Percentiles rank a stretch among this genome's conserved stretches.
Evolutionary conservation across 495 filamentous ascomycete genomes (phyloP).

Genomic region (Lineolata rhizophorae): DNA sequence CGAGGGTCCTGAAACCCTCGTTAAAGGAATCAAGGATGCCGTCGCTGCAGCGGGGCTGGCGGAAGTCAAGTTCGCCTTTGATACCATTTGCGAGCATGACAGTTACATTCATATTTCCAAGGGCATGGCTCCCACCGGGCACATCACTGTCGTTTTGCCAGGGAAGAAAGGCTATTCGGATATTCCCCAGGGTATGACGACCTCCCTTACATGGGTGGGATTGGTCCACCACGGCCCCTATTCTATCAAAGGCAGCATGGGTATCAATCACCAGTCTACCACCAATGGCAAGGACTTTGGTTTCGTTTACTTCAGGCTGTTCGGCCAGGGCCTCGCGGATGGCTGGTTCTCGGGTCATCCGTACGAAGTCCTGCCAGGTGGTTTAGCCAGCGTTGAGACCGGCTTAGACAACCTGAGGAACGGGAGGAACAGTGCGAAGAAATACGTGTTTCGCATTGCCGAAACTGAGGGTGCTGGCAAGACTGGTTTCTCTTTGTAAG

Average conservation of each 20-base stretch:
- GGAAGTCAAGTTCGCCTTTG: slow-evolving; percentile 27
- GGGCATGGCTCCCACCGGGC: slow-evolving; percentile 20
- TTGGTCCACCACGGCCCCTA: slow-evolving; percentile 25
- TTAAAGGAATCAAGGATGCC: slow-evolving; percentile 21
- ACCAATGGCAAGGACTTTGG: slow-evolving; percentile 29
- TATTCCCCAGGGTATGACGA: slow-evolving; percentile 8
- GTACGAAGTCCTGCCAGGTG: slow-evolving; percentile 34
- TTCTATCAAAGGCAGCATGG: too few species aligned
- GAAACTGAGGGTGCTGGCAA: slow-evolving; percentile 39
- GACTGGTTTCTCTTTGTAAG: too few species aligned
- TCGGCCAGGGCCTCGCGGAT: slow-evolving; percentile 28
- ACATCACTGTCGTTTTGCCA: slow-evolving; percentile 33
- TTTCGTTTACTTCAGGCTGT: slow-evolving; percentile 34
- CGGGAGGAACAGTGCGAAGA: slow-evolving; percentile 42
- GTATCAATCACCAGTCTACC: too few species aligned
- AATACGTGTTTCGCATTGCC: slow-evolving; percentile 46
- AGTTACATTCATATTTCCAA: slow-evolving; percentile 25
- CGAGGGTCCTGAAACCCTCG: slow-evolving; percentile 29
- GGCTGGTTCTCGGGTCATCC: slow-evolving; percentile 43
- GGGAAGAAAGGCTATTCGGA: slow-evolving; percentile 12
- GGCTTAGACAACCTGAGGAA: slow-evolving; percentile 32
- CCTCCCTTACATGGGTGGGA: slow-evolving; percentile 23
- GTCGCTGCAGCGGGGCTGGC: neutral
- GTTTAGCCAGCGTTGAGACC: slow-evolving; percentile 28
- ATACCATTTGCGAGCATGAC: slow-evolving; percentile 34